These are phyloP conservation scores for Vinca minor DNA, from an alignment of 257 asterid genomes.

Conservation along the genomic window DNA sequence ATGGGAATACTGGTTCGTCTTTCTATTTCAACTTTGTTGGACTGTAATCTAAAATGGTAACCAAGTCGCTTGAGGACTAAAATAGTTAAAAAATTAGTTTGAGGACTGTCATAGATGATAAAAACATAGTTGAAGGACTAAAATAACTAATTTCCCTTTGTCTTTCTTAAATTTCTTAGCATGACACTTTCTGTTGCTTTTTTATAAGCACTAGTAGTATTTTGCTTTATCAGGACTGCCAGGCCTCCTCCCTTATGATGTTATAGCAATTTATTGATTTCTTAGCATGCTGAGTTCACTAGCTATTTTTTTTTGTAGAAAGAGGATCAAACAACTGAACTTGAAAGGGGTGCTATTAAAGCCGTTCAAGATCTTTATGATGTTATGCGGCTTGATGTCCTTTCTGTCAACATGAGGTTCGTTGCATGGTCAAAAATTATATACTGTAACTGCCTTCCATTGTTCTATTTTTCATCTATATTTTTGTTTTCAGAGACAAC, in stretches of 20 bases:
- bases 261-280: not conserved
- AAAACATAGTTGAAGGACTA: no score
- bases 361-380: slow-evolving; percentile 94
- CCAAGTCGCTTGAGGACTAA: no score
- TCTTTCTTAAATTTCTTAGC: not conserved
- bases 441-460: not conserved
- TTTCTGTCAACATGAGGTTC: slow-evolving; percentile 70
- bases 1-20: slow-evolving; percentile 83
- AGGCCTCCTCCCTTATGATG: not conserved
- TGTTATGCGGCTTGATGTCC: slow-evolving; percentile 74
- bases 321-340: slow-evolving; percentile 65
- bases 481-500: slow-evolving; percentile 45
- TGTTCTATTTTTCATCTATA: slow-evolving; percentile 10
- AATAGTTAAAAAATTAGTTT: no score
- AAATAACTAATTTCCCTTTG: no score
- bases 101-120: no score
- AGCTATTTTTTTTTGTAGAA: slow-evolving; percentile 45
- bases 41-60: no score
- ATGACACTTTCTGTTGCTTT: not conserved
- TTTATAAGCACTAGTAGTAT: not conserved
- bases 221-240: not conserved
- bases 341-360: slow-evolving; percentile 80
- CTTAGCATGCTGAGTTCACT: slow-evolving; percentile 2
- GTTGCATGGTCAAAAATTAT: slow-evolving; percentile 17
- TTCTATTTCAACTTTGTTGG: not conserved